Evolutionary conservation across 2,329 filamentous ascomycete genomes (phyloP).

Genomic region (Aureobasidium sp.): DNA sequence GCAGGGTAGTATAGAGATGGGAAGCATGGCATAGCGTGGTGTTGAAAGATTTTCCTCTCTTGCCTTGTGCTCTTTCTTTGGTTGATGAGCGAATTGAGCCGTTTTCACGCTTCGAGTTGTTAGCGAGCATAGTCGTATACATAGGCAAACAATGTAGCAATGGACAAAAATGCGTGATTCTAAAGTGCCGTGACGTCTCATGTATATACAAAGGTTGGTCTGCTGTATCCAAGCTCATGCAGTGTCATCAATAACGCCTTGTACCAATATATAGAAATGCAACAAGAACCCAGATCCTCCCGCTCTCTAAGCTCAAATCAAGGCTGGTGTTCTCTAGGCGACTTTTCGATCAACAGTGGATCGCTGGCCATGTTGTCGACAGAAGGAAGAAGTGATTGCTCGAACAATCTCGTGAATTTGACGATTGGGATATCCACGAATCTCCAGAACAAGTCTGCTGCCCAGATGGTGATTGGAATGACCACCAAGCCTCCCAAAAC

Average conservation of each 20-base stretch:
- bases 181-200: neutral
- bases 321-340: constrained; percentile 7
- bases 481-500: constrained; percentile 42
- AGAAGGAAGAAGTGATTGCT: constrained; percentile 25
- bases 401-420: constrained; percentile 50
- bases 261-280: neutral
- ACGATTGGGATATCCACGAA: constrained; percentile 50
- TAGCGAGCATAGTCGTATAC: no score
- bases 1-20: no score
- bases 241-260: neutral
- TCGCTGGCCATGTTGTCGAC: neutral
- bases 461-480: constrained; percentile 48
- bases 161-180: no score
- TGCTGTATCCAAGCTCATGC: neutral
- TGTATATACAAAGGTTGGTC: constrained; percentile 5
- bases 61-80: no score
- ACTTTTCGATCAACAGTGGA: constrained; percentile 3
- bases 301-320: no score
- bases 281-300: neutral
- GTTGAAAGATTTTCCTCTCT: no score
- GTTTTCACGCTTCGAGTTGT: no score
- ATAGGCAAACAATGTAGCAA: no score
- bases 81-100: no score
- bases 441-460: constrained; percentile 51
- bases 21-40: no score